These are phyloP conservation scores for Sicyos edulis DNA, from an alignment of 306 rosid genomes.

Conservation along the genomic window DNA sequence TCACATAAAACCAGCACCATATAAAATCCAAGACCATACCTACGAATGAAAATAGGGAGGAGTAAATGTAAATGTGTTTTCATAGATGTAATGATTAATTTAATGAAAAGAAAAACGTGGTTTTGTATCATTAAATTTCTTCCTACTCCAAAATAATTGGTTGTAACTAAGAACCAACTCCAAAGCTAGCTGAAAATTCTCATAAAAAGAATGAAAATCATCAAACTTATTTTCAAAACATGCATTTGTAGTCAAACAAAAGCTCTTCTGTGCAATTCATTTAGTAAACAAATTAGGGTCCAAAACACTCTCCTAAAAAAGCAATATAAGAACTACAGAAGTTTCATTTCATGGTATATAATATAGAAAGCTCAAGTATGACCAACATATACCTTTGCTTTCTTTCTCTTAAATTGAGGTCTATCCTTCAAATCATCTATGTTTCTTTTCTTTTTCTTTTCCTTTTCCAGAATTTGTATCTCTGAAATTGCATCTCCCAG, in stretches of 20 bases:
- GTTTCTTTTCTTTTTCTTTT: constrained; percentile 21
- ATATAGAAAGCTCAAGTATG: neutral
- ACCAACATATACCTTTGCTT: constrained; percentile 49
- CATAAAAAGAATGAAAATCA: neutral
- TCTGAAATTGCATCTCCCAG: constrained; percentile 32
- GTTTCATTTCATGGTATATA: neutral
- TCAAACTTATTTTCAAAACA: neutral
- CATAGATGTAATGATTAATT: neutral
- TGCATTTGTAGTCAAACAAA: neutral
- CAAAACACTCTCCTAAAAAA: neutral
- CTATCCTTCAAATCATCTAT: constrained; percentile 42
- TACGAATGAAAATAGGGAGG: neutral
- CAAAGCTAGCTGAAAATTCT: neutral
- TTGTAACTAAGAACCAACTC: neutral
- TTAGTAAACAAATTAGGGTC: neutral
- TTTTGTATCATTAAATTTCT: neutral
- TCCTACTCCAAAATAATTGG: neutral
- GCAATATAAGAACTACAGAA: neutral
- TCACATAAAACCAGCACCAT: constrained; percentile 3
- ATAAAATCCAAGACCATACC: constrained; percentile 1
- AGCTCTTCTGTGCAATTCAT: neutral
- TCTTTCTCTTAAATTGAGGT: constrained; percentile 73
- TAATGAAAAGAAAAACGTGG: no score
- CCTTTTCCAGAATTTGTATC: constrained; percentile 26
- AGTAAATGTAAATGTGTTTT: neutral